Conservation (phyloP, 73 alveolate species). For the Paramecium sexaurelia region DNA sequence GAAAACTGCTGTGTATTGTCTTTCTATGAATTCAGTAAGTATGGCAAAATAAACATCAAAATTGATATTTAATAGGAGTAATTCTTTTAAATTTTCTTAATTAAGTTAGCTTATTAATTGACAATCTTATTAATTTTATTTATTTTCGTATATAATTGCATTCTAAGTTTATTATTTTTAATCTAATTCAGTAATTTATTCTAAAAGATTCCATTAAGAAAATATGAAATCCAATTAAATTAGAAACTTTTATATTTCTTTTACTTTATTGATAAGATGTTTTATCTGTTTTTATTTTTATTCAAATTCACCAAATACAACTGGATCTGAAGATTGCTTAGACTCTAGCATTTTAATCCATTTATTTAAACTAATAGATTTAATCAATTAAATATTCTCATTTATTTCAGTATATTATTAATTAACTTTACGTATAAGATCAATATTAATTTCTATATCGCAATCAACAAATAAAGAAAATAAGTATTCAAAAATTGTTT, state of each 20-base stretch:
- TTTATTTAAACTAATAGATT: neutral
- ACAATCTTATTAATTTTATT: neutral
- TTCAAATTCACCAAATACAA: neutral
- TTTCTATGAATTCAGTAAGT: neutral
- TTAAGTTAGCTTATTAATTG: neutral
- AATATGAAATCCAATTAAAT: neutral
- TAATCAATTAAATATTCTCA: neutral
- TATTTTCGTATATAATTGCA: neutral
- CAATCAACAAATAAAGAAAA: neutral
- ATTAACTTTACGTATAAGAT: neutral
- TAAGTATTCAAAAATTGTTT: neutral
- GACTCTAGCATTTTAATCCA: neutral
- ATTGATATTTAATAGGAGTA: neutral
- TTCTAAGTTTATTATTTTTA: neutral
- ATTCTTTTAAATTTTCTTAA: neutral
- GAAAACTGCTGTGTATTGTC: neutral
- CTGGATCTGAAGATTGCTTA: neutral
- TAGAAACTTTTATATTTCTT: neutral
- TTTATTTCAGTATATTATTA: neutral
- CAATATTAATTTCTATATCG: neutral
- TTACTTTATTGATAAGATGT: neutral
- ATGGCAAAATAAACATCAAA: neutral
- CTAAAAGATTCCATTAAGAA: neutral
- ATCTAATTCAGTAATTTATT: neutral
- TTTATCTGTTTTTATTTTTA: neutral